Base-by-base conservation (phyloP, 768 basidiomycete genomes). In the Xerocomellus chrysenteron region DNA sequence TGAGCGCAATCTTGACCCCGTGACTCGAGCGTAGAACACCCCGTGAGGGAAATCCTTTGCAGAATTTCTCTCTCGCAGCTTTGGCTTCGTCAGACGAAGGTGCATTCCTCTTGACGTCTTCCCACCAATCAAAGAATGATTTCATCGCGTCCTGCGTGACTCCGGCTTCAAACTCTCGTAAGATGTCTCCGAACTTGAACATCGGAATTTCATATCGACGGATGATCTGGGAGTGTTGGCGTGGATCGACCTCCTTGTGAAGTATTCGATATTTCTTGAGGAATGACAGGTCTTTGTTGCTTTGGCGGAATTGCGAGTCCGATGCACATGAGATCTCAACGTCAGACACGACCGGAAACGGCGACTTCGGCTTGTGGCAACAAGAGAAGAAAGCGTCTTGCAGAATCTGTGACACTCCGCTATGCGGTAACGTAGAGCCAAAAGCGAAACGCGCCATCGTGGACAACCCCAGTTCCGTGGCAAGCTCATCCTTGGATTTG, bases 401-500 rank as follows among this genome's bases (percentile, higher is more conserved):
- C 17, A 62, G 21, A 28, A 64, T 55, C 19, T 46, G 30, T 6
- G 62, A 62, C 33, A 62, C 62, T 16, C 43, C 42, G 1, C 33
- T n/a, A 90, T 77, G 39, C 14, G 54, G 49, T 35, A 11, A 5
- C 16, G 49, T 55, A 11, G 56, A 12, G 21, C 43, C 28, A 39
- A 67, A 97, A 0, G 90, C 87, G 76, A 97, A 98, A 75, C 94
- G 96, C 52, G 82, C 82, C 55, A 97, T 78, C 6, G 87, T 82
- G 63, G 93, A 92, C 17, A 92, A 71, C 11, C 84, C 86, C 14
- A 41, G 19, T 43, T 55, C 54, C 40, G 33, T 49, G 41, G 37
- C 59, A 13, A 30, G 37, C 8, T 47, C 36, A 7, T 28, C 42
- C 35, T 19, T 42, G 12, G 26, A 55, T 21, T 21, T 14, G 6